phyloP scores from a whole-genome alignment of 2,329 filamentous ascomycete species.

The Alternaria atra region DNA sequence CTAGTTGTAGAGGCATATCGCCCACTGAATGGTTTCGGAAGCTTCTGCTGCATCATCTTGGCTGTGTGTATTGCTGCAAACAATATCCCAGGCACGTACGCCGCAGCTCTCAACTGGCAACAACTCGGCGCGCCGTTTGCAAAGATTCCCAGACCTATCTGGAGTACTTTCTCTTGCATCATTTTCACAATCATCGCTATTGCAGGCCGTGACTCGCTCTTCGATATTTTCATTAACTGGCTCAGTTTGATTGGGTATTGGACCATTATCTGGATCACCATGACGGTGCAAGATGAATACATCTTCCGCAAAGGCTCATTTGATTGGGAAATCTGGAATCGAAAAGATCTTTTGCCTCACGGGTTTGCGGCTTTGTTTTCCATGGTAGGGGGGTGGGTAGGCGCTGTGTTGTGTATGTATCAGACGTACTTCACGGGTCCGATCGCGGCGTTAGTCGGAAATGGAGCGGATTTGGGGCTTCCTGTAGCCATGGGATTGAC shows the following conservation, averaged over 20 bases:
- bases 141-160: slow-evolving; percentile 72
- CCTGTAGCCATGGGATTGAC: slow-evolving; percentile 67
- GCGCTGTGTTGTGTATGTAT: neutral
- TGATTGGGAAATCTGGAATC: slow-evolving; percentile 37
- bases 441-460: slow-evolving; percentile 29
- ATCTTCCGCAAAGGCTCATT: slow-evolving; percentile 30
- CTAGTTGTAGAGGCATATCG: slow-evolving; percentile 68
- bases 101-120: slow-evolving; percentile 71
- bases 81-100: slow-evolving; percentile 75
- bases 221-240: slow-evolving; percentile 71
- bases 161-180: slow-evolving; percentile 64
- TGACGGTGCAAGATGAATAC: slow-evolving; percentile 33
- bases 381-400: slow-evolving; percentile 1
- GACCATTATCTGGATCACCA: slow-evolving; percentile 36
- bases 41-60: slow-evolving; percentile 74
- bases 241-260: slow-evolving; percentile 47
- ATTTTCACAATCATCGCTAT: slow-evolving; percentile 71
- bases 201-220: slow-evolving; percentile 66
- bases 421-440: slow-evolving; percentile 29
- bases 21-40: slow-evolving; percentile 62
- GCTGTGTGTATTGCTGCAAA: slow-evolving; percentile 61
- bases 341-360: slow-evolving; percentile 29
- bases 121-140: slow-evolving; percentile 67
- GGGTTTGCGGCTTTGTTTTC: slow-evolving; percentile 22
- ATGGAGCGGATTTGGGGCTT: slow-evolving; percentile 62